Percentiles rank a stretch among this genome's conserved stretches.
Evolutionary conservation across 345 rosid genomes (phyloP).

Genomic region (Lepidium africanum): DNA sequence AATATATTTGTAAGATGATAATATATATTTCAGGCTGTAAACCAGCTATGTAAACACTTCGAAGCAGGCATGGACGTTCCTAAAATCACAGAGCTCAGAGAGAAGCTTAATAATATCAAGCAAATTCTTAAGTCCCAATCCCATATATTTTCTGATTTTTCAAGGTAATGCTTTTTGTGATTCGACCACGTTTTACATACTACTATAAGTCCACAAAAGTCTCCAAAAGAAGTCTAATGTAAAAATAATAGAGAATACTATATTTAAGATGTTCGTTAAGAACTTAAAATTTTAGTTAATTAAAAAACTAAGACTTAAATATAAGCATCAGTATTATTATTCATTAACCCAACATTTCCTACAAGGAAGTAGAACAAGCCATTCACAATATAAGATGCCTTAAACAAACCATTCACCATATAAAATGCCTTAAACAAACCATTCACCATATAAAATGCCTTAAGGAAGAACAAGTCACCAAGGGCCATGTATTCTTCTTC

Average conservation of each 20-base stretch:
- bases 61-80: constrained; percentile 97
- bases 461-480: no score
- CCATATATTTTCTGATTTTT: constrained; percentile 89
- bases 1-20: background rate
- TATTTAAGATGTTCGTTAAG: no score
- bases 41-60: constrained; percentile 93
- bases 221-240: background rate
- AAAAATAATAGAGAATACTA: background rate
- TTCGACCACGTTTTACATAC: background rate
- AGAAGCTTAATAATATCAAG: constrained; percentile 89
- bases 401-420: no score
- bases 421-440: no score
- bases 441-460: no score
- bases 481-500: no score
- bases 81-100: constrained; percentile 92
- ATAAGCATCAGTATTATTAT: no score
- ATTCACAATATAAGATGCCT: no score
- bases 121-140: constrained; percentile 43
- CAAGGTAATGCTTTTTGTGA: constrained; percentile 49
- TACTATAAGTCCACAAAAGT: background rate
- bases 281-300: no score
- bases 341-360: no score
- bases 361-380: no score
- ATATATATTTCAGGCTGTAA: constrained; percentile 82
- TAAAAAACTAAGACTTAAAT: no score